These are phyloP conservation scores for Flaveria sonorensis DNA, from an alignment of 129 eudicot genomes.

Conservation along the genomic window DNA sequence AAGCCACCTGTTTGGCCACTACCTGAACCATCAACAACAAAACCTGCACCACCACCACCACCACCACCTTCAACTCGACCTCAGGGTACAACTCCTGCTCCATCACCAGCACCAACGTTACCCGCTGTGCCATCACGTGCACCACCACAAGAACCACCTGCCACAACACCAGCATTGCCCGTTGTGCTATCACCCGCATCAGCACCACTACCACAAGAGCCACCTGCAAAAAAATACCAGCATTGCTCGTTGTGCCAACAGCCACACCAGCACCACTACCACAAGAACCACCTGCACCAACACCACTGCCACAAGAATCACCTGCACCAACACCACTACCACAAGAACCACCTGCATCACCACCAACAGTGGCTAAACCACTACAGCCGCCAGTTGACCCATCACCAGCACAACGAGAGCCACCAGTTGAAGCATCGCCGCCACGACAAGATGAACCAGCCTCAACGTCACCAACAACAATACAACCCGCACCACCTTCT, in stretches of 20 bases:
- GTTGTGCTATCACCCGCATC: neutral
- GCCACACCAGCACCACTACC: neutral
- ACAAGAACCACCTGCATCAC: neutral
- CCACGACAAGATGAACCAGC: neutral
- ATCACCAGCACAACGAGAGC: too few relatives aligned
- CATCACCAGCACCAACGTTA: neutral
- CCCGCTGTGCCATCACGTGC: neutral
- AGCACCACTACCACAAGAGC: neutral
- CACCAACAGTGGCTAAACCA: neutral
- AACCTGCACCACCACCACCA: neutral
- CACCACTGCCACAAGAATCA: neutral
- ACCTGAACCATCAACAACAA: conserved; percentile 18
- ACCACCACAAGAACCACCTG: neutral
- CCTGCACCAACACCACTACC: neutral
- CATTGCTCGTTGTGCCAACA: neutral
- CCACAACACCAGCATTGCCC: neutral
- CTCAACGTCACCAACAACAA: neutral
- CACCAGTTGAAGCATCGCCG: too few relatives aligned
- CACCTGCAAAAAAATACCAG: neutral
- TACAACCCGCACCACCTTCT: conserved; percentile 15
- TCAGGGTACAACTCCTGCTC: conserved; percentile 1
- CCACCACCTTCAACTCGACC: neutral
- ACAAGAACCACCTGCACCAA: neutral
- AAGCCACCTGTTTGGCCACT: neutral
- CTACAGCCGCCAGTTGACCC: neutral